These are phyloP conservation scores for Globisporangium rhizosaccharum DNA, from an alignment of 352 stramenopile species.

Conservation along the genomic window DNA sequence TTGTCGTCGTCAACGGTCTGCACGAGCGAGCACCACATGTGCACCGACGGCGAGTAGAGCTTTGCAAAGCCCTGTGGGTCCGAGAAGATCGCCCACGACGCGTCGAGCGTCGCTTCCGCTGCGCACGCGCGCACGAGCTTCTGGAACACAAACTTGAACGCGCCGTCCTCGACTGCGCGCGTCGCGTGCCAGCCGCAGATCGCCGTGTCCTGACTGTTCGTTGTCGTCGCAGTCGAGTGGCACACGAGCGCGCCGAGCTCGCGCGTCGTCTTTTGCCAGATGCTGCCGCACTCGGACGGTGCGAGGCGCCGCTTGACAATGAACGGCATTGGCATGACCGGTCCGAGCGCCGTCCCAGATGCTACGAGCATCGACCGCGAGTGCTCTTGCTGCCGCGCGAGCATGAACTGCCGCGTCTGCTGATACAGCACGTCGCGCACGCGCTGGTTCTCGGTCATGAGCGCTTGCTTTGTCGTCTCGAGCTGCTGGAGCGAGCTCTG, in stretches of 20 bases:
- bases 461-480: conserved; percentile 1
- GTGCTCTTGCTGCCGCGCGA: conserved; percentile 4
- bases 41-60: conserved; percentile 11
- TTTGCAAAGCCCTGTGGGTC: conserved; percentile 11
- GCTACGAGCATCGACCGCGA: conserved; percentile 6
- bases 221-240: neutral
- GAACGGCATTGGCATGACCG: conserved; percentile 11
- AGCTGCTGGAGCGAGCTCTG: conserved; percentile 7
- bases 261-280: conserved; percentile 11
- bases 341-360: neutral
- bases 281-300: conserved; percentile 8
- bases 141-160: conserved; percentile 17
- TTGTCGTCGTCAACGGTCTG: conserved; percentile 15
- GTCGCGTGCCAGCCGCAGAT: conserved; percentile 14
- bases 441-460: conserved; percentile 11
- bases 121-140: conserved; percentile 8
- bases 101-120: conserved; percentile 3
- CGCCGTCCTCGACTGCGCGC: conserved; percentile 11
- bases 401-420: conserved; percentile 13
- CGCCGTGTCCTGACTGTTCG: neutral
- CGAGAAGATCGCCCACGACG: conserved; percentile 9
- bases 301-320: conserved; percentile 11
- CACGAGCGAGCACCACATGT: conserved; percentile 15
- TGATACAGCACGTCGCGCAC: conserved; percentile 5
- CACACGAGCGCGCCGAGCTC: conserved; percentile 5